Base-by-base conservation (phyloP, 2,329 filamentous ascomycete species). In the Stagonosporopsis rhizophila region DNA sequence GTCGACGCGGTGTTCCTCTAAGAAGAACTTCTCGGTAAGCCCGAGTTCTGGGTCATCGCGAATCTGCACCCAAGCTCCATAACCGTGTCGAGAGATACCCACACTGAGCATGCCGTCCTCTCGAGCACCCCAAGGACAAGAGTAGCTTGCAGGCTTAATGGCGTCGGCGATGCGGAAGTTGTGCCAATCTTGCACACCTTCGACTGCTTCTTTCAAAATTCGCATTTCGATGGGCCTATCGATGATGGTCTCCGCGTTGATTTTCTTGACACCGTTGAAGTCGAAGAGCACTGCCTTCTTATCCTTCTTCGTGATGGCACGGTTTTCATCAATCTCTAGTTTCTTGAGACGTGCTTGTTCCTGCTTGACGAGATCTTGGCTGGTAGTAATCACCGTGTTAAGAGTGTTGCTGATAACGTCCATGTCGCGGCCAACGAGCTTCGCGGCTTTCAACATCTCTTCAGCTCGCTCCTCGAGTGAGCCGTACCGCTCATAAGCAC, bases 81-180 rank as follows among this genome's bases (percentile, higher is more conserved):
- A 98, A 2, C 95, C 95, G 72, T 99, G 94, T 52, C 89, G 87
- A 65, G 92, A 88, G 62, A 99, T 96, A 57, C 95, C 95, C 37
- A 98, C 86, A 52, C 96, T 90, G 44, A 99, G 87, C 95, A 99
- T 99, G 47, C 92, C 95, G 73, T 99, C 95, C 76, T 99, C 95
- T 59, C 90, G 89, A 1, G 92, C 87, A 47, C 93, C 92, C 95
- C 95, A 99, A 23, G 90, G 82, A 70, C 92, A 97, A 40, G 88
- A 91, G 77, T 98, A 99, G 69, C 91, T 89, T 2, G 95, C 92
- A 20, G 89, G 87, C 74, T 99, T 99, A 12, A 91, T 93, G 2
- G 95, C 95, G 71, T 98, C 94, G 0, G 91, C 87, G 27, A 99
- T 85, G 20, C 93, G 89, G 78, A 97, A 99, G 41, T 85, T 89